Evolutionary conservation across 805 yeast species (phyloP).

Genomic region (Candida qinlingensis): DNA sequence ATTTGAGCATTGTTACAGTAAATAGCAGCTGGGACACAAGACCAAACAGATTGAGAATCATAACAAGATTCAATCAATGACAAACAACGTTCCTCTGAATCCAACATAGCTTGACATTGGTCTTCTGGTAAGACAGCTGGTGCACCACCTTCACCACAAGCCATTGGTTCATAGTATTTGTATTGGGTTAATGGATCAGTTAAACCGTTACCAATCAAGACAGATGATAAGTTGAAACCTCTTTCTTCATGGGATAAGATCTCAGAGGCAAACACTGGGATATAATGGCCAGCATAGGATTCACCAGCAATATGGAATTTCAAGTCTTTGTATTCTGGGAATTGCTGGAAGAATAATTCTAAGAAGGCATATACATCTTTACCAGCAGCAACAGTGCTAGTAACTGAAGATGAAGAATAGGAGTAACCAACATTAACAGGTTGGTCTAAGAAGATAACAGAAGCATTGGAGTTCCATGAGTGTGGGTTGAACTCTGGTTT

Average conservation of each 20-base stretch:
- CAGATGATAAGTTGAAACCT: constrained; percentile 62
- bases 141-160: constrained; percentile 88
- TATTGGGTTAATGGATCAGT: constrained; percentile 82
- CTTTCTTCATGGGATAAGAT: constrained; percentile 62
- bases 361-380: constrained; percentile 76
- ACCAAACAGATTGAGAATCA: constrained; percentile 63
- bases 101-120: constrained; percentile 68
- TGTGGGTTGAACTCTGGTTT: constrained; percentile 66
- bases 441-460: constrained; percentile 82
- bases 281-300: constrained; percentile 91
- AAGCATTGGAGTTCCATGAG: constrained; percentile 83
- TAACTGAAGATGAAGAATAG: constrained; percentile 56
- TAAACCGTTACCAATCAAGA: constrained; percentile 86
- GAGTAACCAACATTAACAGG: constrained; percentile 85
- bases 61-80: constrained; percentile 76
- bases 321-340: constrained; percentile 47
- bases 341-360: constrained; percentile 73
- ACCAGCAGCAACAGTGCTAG: constrained; percentile 77
- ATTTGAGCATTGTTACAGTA: constrained; percentile 84
- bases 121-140: constrained; percentile 73
- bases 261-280: constrained; percentile 83
- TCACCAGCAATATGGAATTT: constrained; percentile 90
- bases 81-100: constrained; percentile 71
- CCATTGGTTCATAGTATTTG: constrained; percentile 84
- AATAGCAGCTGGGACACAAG: constrained; percentile 86